Conservation (phyloP, 257 asterid species). For the Galeopsis tetrahit region DNA sequence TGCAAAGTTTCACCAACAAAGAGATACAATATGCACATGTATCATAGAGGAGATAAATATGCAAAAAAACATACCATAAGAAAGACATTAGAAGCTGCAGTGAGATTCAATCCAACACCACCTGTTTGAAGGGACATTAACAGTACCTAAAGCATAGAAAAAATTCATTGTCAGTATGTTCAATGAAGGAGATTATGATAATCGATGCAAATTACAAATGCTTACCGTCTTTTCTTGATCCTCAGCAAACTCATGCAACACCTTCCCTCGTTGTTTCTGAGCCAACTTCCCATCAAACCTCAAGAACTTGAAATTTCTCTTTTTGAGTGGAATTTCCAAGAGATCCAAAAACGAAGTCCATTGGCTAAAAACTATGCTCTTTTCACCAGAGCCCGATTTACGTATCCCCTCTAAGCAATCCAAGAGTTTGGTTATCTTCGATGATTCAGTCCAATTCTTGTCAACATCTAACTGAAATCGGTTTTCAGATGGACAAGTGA, state of each 20-base stretch:
- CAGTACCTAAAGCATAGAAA: slow-evolving; percentile 49
- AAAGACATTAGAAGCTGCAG: slow-evolving; percentile 88
- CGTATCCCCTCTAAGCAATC: slow-evolving; percentile 55
- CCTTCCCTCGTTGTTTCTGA: slow-evolving; percentile 68
- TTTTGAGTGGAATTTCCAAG: slow-evolving; percentile 65
- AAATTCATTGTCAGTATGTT: neutral
- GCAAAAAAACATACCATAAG: slow-evolving; percentile 55
- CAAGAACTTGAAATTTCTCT: slow-evolving; percentile 52
- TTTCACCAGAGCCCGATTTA: slow-evolving; percentile 56
- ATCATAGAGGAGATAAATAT: neutral
- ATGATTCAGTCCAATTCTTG: slow-evolving; percentile 78
- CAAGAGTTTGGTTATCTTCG: slow-evolving; percentile 66
- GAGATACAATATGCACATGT: neutral
- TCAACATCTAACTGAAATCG: slow-evolving; percentile 64
- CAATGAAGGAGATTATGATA: neutral
- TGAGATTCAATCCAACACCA: slow-evolving; percentile 84
- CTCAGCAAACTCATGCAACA: slow-evolving; percentile 80
- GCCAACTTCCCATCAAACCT: slow-evolving; percentile 79
- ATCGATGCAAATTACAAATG: neutral
- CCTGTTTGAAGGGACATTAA: slow-evolving; percentile 87
- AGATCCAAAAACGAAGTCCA: slow-evolving; percentile 88
- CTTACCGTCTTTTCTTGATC: slow-evolving; percentile 59
- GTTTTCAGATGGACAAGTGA: slow-evolving; percentile 69
- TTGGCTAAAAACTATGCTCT: slow-evolving; percentile 84
- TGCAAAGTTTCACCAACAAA: neutral